phyloP scores from a whole-genome alignment of 495 filamentous ascomycete species.

The Penicillium odoratum region DNA sequence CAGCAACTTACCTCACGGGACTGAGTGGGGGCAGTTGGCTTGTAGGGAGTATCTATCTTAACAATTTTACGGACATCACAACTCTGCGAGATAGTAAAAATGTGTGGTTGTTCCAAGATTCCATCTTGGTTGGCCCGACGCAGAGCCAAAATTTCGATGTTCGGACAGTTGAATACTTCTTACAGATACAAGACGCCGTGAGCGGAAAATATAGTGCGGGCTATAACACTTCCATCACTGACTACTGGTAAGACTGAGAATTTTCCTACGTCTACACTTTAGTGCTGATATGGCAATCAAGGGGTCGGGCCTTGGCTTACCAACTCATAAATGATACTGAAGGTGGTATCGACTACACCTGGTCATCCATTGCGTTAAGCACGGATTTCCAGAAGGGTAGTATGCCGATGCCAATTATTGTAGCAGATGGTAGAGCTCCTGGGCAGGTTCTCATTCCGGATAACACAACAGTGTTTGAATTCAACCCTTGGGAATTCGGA shows the following conservation, averaged over 20 bases:
- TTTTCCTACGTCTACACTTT: neutral
- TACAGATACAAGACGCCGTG: conserved; percentile 61
- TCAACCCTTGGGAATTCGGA: conserved; percentile 88
- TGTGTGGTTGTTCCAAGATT: conserved; percentile 78
- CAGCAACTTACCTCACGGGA: conserved; percentile 80
- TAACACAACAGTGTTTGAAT: conserved; percentile 83
- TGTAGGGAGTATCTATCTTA: conserved; percentile 78
- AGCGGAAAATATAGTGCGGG: conserved; percentile 65
- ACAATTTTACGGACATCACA: conserved; percentile 82
- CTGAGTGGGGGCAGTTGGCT: conserved; percentile 89
- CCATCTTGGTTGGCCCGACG: conserved; percentile 75
- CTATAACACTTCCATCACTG: conserved; percentile 77
- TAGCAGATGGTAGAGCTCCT: conserved; percentile 73
- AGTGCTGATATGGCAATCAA: conserved; percentile 25
- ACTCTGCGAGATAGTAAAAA: conserved; percentile 51
- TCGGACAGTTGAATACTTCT: conserved; percentile 66
- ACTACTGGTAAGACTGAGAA: conserved; percentile 66
- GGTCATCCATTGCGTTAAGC: conserved; percentile 75
- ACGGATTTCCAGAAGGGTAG: conserved; percentile 64
- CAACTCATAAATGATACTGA: conserved; percentile 78
- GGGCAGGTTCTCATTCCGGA: conserved; percentile 61
- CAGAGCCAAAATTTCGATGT: conserved; percentile 57
- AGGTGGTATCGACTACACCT: conserved; percentile 81
- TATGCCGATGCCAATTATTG: conserved; percentile 83
- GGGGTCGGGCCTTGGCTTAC: conserved; percentile 70